A percentile compares a stretch with the other conserved stretches of the same genome.
Conservation (phyloP, 108 stramenopile genomes). For the Nitzschia putrida region DNA sequence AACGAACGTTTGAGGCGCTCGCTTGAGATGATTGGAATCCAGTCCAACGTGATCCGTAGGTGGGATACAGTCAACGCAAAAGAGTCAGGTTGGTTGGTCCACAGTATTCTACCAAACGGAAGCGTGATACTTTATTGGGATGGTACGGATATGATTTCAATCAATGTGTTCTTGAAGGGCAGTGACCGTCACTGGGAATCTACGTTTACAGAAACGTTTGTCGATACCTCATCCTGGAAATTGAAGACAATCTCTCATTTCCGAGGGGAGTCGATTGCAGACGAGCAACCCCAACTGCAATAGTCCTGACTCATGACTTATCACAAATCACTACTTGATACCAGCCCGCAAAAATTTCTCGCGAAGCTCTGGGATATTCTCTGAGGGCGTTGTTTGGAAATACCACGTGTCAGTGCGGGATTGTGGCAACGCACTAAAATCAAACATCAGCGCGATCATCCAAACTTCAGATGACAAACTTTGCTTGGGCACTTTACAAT, state of each 20-base stretch:
- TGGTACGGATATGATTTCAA: conserved; percentile 14
- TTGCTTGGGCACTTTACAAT: not conserved
- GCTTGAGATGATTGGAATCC: conserved; percentile 7
- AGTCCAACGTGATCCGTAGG: conserved; percentile 6
- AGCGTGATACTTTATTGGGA: conserved; percentile 41
- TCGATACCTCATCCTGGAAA: not conserved
- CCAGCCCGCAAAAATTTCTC: conserved; percentile 2
- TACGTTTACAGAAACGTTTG: conserved; percentile 29
- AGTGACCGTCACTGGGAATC: not conserved
- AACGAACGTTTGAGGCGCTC: not conserved
- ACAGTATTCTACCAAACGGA: conserved; percentile 9
- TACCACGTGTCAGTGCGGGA: conserved; percentile 21
- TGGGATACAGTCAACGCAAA: conserved; percentile 12
- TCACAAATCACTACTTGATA: not conserved
- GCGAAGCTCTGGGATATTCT: not conserved
- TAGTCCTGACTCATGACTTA: too few relatives aligned
- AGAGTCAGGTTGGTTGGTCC: conserved; percentile 18
- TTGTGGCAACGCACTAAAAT: conserved; percentile 17
- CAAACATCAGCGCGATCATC: conserved; percentile 38
- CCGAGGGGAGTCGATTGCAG: too few relatives aligned
- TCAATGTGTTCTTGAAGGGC: too few relatives aligned
- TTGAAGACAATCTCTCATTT: too few relatives aligned
- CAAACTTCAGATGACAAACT: conserved; percentile 17
- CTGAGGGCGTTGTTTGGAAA: conserved; percentile 18
- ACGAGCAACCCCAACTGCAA: too few relatives aligned